Percentiles rank a stretch among this genome's conserved stretches.
These are phyloP conservation scores for Magnolia sinica DNA, from an alignment of 164 flowering plant genomes.

Conservation along the genomic window DNA sequence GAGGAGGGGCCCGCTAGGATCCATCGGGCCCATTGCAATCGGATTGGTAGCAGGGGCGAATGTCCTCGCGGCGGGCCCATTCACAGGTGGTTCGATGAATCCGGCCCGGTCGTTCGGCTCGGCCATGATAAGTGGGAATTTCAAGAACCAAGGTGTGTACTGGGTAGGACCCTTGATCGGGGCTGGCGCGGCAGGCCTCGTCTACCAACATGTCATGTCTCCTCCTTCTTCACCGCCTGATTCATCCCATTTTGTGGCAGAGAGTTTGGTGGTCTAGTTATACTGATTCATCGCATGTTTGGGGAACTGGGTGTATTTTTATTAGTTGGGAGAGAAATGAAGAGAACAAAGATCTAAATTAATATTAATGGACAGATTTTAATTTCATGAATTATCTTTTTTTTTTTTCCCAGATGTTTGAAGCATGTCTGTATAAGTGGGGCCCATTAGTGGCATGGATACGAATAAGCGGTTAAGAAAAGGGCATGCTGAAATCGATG, in stretches of 20 bases:
- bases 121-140: conserved; percentile 51
- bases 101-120: conserved; percentile 79
- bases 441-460: too few species aligned
- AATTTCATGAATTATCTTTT: too few species aligned
- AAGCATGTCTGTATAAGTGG: too few species aligned
- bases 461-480: too few species aligned
- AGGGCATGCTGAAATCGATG: too few species aligned
- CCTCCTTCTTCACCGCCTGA: conserved; percentile 35
- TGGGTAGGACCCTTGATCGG: conserved; percentile 87
- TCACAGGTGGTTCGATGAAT: conserved; percentile 85
- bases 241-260: conserved; percentile 16
- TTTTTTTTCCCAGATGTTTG: too few species aligned
- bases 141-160: conserved; percentile 78
- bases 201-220: conserved; percentile 62
- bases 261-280: conserved; percentile 20
- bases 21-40: conserved; percentile 48
- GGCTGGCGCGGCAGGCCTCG: conserved; percentile 57
- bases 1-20: conserved; percentile 34
- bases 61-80: conserved; percentile 66
- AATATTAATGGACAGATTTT: background rate
- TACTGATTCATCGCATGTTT: background rate
- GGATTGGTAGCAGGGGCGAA: conserved; percentile 71
- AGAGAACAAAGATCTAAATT: background rate
- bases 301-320: background rate
- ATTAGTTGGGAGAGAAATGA: background rate